These are phyloP conservation scores for Pyropia haitanensis DNA, from an alignment of 23 red algal genomes.

Conservation along the genomic window DNA sequence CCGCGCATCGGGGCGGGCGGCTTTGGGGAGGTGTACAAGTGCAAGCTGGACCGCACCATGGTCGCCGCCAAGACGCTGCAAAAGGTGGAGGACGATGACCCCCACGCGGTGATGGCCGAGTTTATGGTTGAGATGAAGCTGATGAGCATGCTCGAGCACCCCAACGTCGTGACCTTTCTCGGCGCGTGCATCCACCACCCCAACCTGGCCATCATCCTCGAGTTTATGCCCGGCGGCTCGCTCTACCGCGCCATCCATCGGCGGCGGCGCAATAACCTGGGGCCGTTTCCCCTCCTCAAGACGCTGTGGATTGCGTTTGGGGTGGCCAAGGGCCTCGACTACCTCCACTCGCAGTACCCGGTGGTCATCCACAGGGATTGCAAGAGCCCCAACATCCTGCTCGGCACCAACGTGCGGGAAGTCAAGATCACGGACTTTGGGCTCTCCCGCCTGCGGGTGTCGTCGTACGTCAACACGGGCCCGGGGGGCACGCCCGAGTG, in stretches of 20 bases:
- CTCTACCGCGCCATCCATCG: constrained; percentile 87
- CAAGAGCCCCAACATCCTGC: constrained; percentile 91
- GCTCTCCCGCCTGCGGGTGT: constrained; percentile 58
- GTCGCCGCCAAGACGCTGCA: constrained; percentile 94
- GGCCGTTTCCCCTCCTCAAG: constrained; percentile 71
- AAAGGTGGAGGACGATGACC: constrained; percentile 85
- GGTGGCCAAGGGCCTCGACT: constrained; percentile 84
- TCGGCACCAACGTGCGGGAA: constrained; percentile 69
- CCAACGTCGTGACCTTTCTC: constrained; percentile 93
- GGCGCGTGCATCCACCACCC: constrained; percentile 80
- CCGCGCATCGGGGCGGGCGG: constrained; percentile 90
- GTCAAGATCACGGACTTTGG: constrained; percentile 99
- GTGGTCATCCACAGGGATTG: constrained; percentile 89
- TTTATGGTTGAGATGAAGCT: constrained; percentile 99
- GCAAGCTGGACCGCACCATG: constrained; percentile 50
- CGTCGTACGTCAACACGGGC: constrained; percentile 84
- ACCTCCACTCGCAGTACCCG: constrained; percentile 86
- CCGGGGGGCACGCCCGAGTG: constrained; percentile 95
- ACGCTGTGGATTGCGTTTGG: constrained; percentile 86
- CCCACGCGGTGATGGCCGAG: constrained; percentile 49
- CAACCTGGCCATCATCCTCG: constrained; percentile 82
- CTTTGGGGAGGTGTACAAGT: constrained; percentile 94
- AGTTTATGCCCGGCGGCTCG: constrained; percentile 92
- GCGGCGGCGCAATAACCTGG: constrained; percentile 54
- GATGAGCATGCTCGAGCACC: constrained; percentile 81